These are phyloP conservation scores for Aquanectria penicillioides DNA, from an alignment of 2,329 filamentous ascomycete species.

Conservation along the genomic window DNA sequence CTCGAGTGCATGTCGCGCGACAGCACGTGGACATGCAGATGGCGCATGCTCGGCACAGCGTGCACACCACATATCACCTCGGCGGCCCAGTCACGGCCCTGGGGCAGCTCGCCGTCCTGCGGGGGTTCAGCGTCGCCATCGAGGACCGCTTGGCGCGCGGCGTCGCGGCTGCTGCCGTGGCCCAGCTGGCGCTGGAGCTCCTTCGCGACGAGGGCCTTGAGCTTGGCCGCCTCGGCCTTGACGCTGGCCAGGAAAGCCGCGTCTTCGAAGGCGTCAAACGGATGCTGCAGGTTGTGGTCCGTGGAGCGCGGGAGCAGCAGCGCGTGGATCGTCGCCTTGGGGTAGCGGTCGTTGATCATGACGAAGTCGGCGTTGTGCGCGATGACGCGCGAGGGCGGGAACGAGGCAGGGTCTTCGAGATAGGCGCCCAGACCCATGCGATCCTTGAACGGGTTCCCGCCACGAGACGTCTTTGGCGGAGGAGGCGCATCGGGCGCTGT, in stretches of 20 bases:
- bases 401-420: conserved; percentile 69
- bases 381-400: conserved; percentile 69
- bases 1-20: conserved; percentile 81
- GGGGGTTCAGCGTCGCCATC: conserved; percentile 58
- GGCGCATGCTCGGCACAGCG: conserved; percentile 88
- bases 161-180: conserved; percentile 69
- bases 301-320: conserved; percentile 84
- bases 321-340: conserved; percentile 85
- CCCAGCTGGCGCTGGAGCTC: conserved; percentile 80
- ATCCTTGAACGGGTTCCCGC: conserved; percentile 52
- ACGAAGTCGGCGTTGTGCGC: conserved; percentile 76
- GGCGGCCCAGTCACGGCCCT: conserved; percentile 79
- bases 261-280: conserved; percentile 81
- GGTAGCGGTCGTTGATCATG: conserved; percentile 83
- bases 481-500: conserved; percentile 40
- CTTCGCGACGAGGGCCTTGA: conserved; percentile 73
- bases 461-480: conserved; percentile 28
- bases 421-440: conserved; percentile 75
- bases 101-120: conserved; percentile 61
- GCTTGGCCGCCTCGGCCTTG: conserved; percentile 66
- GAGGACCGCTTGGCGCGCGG: conserved; percentile 72
- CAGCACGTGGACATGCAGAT: conserved; percentile 90
- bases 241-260: conserved; percentile 73
- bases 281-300: conserved; percentile 70
- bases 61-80: conserved; percentile 86